phyloP scores from a whole-genome alignment of 2,329 filamentous ascomycete genomes.

The Fusarium sp. region DNA sequence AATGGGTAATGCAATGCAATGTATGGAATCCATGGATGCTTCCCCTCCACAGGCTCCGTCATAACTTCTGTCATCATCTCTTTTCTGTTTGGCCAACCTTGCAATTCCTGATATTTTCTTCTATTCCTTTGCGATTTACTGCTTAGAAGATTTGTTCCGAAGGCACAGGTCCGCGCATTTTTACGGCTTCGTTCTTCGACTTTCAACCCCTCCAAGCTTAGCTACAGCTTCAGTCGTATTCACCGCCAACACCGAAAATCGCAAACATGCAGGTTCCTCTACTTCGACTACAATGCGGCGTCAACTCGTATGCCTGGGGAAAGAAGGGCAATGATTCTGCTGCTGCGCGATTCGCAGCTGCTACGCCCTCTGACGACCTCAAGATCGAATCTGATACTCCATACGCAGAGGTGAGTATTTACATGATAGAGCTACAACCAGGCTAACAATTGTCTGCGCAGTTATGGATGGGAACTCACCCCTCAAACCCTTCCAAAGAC shows the following conservation, averaged over 20 bases:
- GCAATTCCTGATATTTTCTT: background rate
- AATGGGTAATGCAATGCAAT: background rate
- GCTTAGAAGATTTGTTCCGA: background rate
- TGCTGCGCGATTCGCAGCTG: constrained; percentile 88
- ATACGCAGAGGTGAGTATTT: constrained; percentile 82
- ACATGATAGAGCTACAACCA: too few species aligned
- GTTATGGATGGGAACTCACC: constrained; percentile 99
- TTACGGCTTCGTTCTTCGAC: background rate
- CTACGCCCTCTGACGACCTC: constrained; percentile 81
- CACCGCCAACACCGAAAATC: constrained; percentile 1
- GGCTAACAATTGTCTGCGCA: constrained; percentile 53
- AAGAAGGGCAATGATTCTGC: constrained; percentile 90
- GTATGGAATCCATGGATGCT: background rate
- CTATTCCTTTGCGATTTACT: background rate
- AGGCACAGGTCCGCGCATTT: background rate
- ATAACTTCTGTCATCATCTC: constrained; percentile 27
- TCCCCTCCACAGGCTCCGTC: constrained; percentile 21
- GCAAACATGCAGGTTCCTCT: constrained; percentile 78
- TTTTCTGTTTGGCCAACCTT: constrained; percentile 9
- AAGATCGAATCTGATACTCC: constrained; percentile 87
- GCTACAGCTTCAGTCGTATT: constrained; percentile 13
- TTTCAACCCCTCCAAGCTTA: background rate
- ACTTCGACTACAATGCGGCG: constrained; percentile 87
- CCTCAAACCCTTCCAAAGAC: constrained; percentile 94
- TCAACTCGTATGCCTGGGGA: constrained; percentile 99